Conservation (phyloP, 1,139 yeast genomes). For the Entelexis sorbosivorans region DNA sequence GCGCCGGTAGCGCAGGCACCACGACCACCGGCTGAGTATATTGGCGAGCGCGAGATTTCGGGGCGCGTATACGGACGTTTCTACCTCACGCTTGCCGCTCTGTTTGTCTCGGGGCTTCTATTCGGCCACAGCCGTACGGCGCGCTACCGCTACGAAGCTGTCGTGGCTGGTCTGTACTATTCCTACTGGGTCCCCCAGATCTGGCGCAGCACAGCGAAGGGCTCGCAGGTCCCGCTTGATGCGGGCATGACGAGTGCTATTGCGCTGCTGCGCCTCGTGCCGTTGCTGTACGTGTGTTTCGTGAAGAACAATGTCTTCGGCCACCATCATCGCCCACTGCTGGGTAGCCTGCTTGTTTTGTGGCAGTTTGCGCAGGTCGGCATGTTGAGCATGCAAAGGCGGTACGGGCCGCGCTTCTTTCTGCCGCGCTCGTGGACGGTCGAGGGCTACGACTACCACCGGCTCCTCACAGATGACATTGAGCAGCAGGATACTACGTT, state of each 20-base stretch:
- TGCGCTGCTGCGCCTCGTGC: background rate
- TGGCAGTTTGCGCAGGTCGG: conserved; percentile 2
- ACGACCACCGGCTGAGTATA: background rate
- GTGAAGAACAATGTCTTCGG: background rate
- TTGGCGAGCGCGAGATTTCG: conserved; percentile 3
- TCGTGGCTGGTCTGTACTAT: background rate
- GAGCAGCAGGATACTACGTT: background rate
- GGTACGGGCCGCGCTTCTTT: conserved; percentile 1
- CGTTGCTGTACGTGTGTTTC: background rate
- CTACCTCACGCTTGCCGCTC: background rate
- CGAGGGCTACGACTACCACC: conserved; percentile 4
- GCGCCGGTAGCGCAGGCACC: background rate
- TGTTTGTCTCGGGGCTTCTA: background rate
- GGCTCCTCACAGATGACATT: background rate
- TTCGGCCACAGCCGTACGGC: background rate
- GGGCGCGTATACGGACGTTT: conserved; percentile 4
- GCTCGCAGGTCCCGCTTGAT: conserved; percentile 2
- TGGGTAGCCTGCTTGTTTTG: background rate
- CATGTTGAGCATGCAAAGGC: background rate
- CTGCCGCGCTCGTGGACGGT: conserved; percentile 6
- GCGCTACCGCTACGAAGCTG: conserved; percentile 3
- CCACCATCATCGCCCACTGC: background rate
- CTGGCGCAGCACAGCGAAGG: conserved; percentile 1
- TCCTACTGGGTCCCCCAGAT: conserved; percentile 2
- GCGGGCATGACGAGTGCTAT: background rate